Evolutionary conservation across 176 grass and related monocot species (phyloP).

Genomic region (Sorghum bicolor): Sorghum_bicolor_NCBIv3 NC_012871.2:62462501-62463000

Average conservation of each 20-base stretch:
- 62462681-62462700: background rate
- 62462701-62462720: background rate
- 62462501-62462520: background rate
- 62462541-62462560: background rate
- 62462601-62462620: background rate
- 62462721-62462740: background rate
- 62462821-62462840: background rate
- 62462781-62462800: conserved; percentile 8
- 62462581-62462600: conserved; percentile 15
- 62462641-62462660: background rate
- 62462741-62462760: background rate
- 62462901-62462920: conserved; percentile 80
- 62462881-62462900: conserved; percentile 79
- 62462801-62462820: background rate
- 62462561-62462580: background rate
- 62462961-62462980: conserved; percentile 93
- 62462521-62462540: background rate
- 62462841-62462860: conserved; percentile 65
- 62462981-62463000: background rate
- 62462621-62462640: background rate
- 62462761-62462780: background rate
- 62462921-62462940: conserved; percentile 97
- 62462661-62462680: background rate
- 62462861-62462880: conserved; percentile 91
- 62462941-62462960: conserved; percentile 98